phyloP scores from a whole-genome alignment of 805 yeast genomes.

The Candida schatavii region DNA sequence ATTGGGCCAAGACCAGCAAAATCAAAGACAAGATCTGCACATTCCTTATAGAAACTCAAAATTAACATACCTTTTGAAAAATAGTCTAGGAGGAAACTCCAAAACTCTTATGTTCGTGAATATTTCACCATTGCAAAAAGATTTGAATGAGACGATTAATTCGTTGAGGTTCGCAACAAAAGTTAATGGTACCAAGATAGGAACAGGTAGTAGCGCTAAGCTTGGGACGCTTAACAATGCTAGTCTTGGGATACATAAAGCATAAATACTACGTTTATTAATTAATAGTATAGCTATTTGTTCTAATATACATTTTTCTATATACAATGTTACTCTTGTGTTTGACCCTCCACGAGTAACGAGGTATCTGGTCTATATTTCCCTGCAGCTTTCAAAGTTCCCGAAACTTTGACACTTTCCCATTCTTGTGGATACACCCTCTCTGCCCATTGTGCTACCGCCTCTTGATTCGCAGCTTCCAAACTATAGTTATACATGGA shows the following conservation, averaged over 20 bases:
- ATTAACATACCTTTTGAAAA: constrained; percentile 78
- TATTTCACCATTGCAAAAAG: constrained; percentile 62
- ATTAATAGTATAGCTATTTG: too few relatives aligned
- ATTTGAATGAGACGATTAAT: constrained; percentile 75
- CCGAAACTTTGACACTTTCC: constrained; percentile 22
- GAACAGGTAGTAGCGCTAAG: not conserved
- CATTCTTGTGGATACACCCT: constrained; percentile 25
- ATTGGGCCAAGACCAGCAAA: constrained; percentile 40
- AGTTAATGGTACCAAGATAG: constrained; percentile 54
- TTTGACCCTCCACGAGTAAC: constrained; percentile 1
- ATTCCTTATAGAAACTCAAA: constrained; percentile 70
- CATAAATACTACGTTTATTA: too few relatives aligned
- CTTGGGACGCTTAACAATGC: not conserved
- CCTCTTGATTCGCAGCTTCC: constrained; percentile 26
- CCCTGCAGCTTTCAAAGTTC: constrained; percentile 25
- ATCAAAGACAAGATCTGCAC: constrained; percentile 34
- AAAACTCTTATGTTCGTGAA: constrained; percentile 94
- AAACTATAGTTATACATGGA: constrained; percentile 46
- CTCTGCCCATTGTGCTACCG: constrained; percentile 33
- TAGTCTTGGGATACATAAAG: too few relatives aligned
- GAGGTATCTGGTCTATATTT: constrained; percentile 26
- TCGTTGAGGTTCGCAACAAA: constrained; percentile 88
- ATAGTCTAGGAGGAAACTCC: constrained; percentile 80
- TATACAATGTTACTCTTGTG: not conserved
- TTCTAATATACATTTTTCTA: constrained; percentile 1